Percentiles rank a stretch among this genome's conserved stretches.
These are phyloP conservation scores for Penicillium atrosanguineum DNA, from an alignment of 495 filamentous ascomycete species.

Conservation along the genomic window DNA sequence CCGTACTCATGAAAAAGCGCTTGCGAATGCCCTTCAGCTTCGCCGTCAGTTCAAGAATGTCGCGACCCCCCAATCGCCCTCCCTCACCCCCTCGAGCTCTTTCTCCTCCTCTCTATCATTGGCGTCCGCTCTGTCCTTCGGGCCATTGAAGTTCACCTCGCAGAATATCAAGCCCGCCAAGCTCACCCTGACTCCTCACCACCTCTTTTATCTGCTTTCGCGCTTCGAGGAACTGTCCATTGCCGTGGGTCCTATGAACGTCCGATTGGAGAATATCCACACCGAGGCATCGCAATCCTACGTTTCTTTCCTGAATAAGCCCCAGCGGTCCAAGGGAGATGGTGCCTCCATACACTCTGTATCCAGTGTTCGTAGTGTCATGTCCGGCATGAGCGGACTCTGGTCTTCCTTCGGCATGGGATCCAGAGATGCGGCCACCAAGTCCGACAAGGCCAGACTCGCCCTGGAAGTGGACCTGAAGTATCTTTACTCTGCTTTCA, in stretches of 20 bases:
- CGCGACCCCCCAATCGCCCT: conserved; percentile 43
- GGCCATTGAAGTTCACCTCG: conserved; percentile 78
- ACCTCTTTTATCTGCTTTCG: conserved; percentile 93
- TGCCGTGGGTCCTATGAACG: conserved; percentile 89
- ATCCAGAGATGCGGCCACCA: conserved; percentile 69
- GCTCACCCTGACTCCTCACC: conserved; percentile 92
- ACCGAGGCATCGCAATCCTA: conserved; percentile 83
- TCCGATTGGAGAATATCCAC: conserved; percentile 91
- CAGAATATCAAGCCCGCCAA: conserved; percentile 83
- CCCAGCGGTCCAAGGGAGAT: conserved; percentile 73
- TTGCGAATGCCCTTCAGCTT: conserved; percentile 91
- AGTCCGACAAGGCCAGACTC: conserved; percentile 82
- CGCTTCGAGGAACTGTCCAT: conserved; percentile 92
- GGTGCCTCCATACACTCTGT: conserved; percentile 90
- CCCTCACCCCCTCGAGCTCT: conserved; percentile 37
- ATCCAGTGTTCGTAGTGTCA: conserved; percentile 93
- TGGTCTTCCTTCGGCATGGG: conserved; percentile 86
- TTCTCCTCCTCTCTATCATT: conserved; percentile 68
- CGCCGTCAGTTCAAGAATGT: conserved; percentile 66
- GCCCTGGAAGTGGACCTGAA: conserved; percentile 82
- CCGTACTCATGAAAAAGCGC: conserved; percentile 92
- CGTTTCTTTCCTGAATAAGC: conserved; percentile 87
- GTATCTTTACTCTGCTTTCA: conserved; percentile 97
- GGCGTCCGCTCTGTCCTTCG: conserved; percentile 80
- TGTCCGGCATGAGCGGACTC: conserved; percentile 89